Base-by-base conservation (phyloP, 805 yeast genomes). In the Ogataea trehaloabstinens region DNA sequence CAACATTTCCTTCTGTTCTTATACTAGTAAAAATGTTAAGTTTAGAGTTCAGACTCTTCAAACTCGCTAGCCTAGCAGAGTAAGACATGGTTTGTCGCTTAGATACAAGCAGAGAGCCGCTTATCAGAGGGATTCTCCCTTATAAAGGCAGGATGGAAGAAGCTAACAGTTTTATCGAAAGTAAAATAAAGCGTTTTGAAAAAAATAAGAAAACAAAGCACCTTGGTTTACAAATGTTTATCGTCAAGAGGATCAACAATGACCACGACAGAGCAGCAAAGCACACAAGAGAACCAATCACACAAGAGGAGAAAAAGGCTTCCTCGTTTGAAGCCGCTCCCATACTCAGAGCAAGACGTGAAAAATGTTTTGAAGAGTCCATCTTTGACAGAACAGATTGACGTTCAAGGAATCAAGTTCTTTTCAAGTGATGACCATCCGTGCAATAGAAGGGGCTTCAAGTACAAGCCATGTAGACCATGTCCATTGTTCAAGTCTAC, bases 381-480 rank as follows among this genome's bases (percentile, higher is more conserved):
- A 10, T 27, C 48, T 12, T 30, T 53, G 20, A 34, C 28, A 11
- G 50, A 47, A 22, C 52, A 44, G 13, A 15, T 31, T 5, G 34
- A 43, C 2, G 16, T 49, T 12, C 27, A 35, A 10, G 38, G 34
- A 6, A 37, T 37, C 6, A 35, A 52, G 42, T 72, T 77, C 49
- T 69, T 54, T 48, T 59, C 64, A 24, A 68, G 73, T 18, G 95
- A 85, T n/a, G 96, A 89, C 40, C 76, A 80, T 36, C 96, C 97
- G 0, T 68, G 74, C 49, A 88, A 88, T 56, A 76, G 78, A 49
- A 64, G 93, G 36, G 91, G 95, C 1, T 91, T 82, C 65, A 79
- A 87, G 45, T 91, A 90, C 59, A 70, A 76, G 33, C 80, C 89
- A 12, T 86, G 96, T 54, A 71, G 81, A 3, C 89, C 95, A 0